Base-by-base conservation (phyloP, 163 green algal genomes). In the Picocystis sp. region DNA sequence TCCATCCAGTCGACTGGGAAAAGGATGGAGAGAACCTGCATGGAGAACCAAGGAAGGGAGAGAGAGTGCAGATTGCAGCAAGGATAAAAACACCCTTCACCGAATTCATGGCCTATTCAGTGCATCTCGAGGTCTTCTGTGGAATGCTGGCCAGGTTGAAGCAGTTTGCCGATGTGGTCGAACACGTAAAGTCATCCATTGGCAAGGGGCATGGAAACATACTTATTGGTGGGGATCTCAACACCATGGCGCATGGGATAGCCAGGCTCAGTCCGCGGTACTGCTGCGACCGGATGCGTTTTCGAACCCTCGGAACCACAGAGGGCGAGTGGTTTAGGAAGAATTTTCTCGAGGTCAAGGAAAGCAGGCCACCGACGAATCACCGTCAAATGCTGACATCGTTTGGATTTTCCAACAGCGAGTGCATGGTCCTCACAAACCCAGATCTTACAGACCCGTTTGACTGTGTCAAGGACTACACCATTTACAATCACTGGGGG, bases 1-100 rank as follows among this genome's bases (percentile, higher is more conserved):
- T 12, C 15, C 78, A 92, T 56, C 82, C 83, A 0, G 62, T 93
- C 0, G 74, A 93, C 61, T 93, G 83, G 83, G 70, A 90, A 23
- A 44, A 73, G 29, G 29, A 38, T 38, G 29, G 29, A 5, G 29
- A 38, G 29, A 38, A 38, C 5, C 8, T 38, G 29, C 29, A 38
- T 8, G 29, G 5, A 38, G 29, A 38, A 38, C 29, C 29, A 5
- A 38, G 29, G 8, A 38, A 8, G 8, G 29, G 29, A 8, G 29
- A 38, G 29, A 38, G 29, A 38, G 29, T 38, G 29, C 29, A 38
- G 29, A 38, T 38, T 8, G 29, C 29, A 12, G 29, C 29, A 8
- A 38, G 29, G 29, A 38, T 38, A 38, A 38, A 38, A 38, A 8
- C 29, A 12, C 29, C 29, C 29, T 38, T 38, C 8, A 8, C 8